Evolutionary conservation across 169 alveolate species (phyloP), one percentile per base, ranked within the genome.

Genomic region (Eimeria praecox): DNA sequence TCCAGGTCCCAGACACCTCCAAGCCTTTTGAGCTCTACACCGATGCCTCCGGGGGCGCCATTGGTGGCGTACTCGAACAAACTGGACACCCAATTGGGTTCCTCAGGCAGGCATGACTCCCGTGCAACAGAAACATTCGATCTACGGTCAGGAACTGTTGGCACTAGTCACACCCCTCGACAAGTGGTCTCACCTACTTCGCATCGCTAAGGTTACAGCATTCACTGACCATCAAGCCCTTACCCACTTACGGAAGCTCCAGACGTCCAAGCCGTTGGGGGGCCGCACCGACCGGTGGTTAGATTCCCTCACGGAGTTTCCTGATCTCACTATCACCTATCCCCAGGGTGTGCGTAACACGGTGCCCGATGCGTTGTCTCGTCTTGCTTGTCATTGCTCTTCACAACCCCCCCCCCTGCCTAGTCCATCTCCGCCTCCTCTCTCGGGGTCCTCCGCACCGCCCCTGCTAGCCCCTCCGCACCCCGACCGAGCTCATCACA

Each of bases 1-100:
- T 78, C 1, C 89, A 78, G 1, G 44, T 78, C 14, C 89, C 89
- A 14, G 64, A 78, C 33, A 78, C 89, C 5, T 22, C 44, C 5
- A 78, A 78, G 42, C 88, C 89, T 38, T 73, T 73, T 9, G 54
- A 73, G 30, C 18, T 73, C 2, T 40, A 73, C 18, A 73, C 83
- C 30, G 49, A 75, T 27, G 87, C 87, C 0, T 77, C 59, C 14
- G 86, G 86, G 62, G 38, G 22, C 59, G 86, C 86, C 62, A 1
- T 20, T 0, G 85, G n/a, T 35, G 85, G 30, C 22, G 75, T 64
- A 14, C 54, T 27, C 3, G 62, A 38, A 20, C 86, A 44, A 40
- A 62, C 5, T 2, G 86, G 86, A 18, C 10, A 42, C 22, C 38
- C 86, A 35, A 42, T 77, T 24, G 56, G 86, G 40, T 77, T 42